Conservation (phyloP, 148 eudicot species). For the Cornus kousa region DNA sequence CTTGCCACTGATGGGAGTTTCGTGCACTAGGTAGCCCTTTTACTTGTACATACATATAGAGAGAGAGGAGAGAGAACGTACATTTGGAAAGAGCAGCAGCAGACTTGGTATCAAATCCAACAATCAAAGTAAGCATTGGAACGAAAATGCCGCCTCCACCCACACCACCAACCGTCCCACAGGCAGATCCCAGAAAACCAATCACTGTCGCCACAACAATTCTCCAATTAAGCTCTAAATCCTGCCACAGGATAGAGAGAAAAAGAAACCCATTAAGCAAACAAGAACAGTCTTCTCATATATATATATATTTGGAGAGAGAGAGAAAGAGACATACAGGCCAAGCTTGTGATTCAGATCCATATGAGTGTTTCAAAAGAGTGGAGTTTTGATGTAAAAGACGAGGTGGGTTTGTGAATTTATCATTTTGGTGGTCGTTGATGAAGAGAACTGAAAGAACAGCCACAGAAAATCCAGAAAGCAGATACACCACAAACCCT, state of each 20-base stretch:
- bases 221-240: constrained; percentile 74
- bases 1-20: too few relatives aligned
- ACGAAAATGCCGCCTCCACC: constrained; percentile 99
- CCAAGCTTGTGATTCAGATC: constrained; percentile 55
- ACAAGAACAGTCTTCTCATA: neutral
- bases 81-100: constrained; percentile 99
- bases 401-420: neutral
- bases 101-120: constrained; percentile 96
- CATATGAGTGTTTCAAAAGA: constrained; percentile 10
- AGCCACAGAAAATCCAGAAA: constrained; percentile 53
- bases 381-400: constrained; percentile 20
- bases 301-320: neutral
- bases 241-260: constrained; percentile 28
- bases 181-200: constrained; percentile 89
- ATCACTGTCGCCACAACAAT: constrained; percentile 68
- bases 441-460: constrained; percentile 50
- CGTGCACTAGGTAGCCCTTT: too few relatives aligned
- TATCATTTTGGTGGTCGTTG: constrained; percentile 20
- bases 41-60: neutral
- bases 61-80: constrained; percentile 8
- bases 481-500: constrained; percentile 55
- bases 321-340: constrained; percentile 50
- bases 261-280: neutral
- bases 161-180: constrained; percentile 95
- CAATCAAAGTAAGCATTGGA: constrained; percentile 82